phyloP scores from a whole-genome alignment of 164 flowering plant genomes.

The Warburgia ugandensis region DNA sequence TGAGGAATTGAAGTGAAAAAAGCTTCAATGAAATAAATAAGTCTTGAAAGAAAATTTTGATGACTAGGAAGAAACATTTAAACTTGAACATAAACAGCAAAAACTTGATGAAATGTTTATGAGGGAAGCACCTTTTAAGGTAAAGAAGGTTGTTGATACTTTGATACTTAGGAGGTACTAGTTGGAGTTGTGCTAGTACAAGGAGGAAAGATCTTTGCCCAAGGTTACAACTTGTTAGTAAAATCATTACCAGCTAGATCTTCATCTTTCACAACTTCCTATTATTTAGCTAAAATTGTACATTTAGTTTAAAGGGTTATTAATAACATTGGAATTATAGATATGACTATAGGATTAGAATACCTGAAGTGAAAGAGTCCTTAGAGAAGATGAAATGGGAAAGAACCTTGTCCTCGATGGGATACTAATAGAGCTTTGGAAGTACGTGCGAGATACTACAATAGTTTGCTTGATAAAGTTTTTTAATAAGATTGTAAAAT shows the following conservation, averaged over 20 bases:
- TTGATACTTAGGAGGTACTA: constrained; percentile 95
- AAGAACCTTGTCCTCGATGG: too few relatives aligned
- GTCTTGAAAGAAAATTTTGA: constrained; percentile 68
- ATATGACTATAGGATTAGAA: too few relatives aligned
- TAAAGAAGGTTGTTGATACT: constrained; percentile 80
- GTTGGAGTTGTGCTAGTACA: constrained; percentile 93
- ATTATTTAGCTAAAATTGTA: too few relatives aligned
- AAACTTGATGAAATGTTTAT: constrained; percentile 80
- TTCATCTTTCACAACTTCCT: not conserved
- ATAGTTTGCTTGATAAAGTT: too few relatives aligned
- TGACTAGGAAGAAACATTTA: constrained; percentile 94
- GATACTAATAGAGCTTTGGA: too few relatives aligned
- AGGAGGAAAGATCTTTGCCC: constrained; percentile 79
- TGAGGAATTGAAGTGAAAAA: constrained; percentile 46
- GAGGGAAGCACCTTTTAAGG: constrained; percentile 89
- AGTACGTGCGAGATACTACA: too few relatives aligned
- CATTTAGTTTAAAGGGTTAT: too few relatives aligned
- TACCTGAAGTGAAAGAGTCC: too few relatives aligned
- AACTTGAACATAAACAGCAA: constrained; percentile 59
- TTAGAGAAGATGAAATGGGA: too few relatives aligned
- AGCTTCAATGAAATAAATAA: constrained; percentile 55
- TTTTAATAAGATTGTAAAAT: too few relatives aligned
- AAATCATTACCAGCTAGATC: not conserved
- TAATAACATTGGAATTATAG: too few relatives aligned
- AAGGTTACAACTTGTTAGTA: constrained; percentile 88